Evolutionary conservation across 208 protist genomes (phyloP).

Genomic region (Vickermania spadyakhi): DNA sequence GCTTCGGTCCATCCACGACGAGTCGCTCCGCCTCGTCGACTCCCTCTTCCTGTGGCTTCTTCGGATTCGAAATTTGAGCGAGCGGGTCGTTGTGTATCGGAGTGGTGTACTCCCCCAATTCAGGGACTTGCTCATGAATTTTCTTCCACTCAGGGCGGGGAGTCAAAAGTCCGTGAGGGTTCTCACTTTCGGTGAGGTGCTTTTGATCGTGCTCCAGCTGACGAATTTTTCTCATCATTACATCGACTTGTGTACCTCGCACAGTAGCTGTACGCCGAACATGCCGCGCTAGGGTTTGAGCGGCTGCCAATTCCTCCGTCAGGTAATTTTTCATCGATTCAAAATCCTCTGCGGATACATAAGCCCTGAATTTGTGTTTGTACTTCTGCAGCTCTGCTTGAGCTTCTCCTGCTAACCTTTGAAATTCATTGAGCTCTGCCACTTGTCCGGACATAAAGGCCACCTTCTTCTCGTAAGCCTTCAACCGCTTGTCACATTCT

Average conservation of each 20-base stretch:
- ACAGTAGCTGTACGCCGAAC: slow-evolving; percentile 68
- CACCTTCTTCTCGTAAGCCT: slow-evolving; percentile 45
- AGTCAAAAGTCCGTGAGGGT: slow-evolving; percentile 24
- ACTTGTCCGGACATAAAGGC: slow-evolving; percentile 30
- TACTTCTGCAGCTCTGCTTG: slow-evolving; percentile 64
- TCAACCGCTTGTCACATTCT: slow-evolving; percentile 65
- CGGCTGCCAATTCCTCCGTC: slow-evolving; percentile 32
- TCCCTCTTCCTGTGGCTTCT: slow-evolving; percentile 10
- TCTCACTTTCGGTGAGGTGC: background rate
- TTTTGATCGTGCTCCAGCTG: slow-evolving; percentile 28
- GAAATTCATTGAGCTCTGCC: slow-evolving; percentile 68
- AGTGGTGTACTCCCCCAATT: slow-evolving; percentile 22
- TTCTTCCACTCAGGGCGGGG: slow-evolving; percentile 61
- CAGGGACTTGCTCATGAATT: slow-evolving; percentile 25
- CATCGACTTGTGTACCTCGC: slow-evolving; percentile 69
- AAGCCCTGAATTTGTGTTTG: slow-evolving; percentile 52
- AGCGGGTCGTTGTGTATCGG: slow-evolving; percentile 15
- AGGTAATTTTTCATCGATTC: slow-evolving; percentile 64
- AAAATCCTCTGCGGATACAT: slow-evolving; percentile 56
- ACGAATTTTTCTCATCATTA: slow-evolving; percentile 46
- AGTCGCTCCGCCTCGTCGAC: slow-evolving; percentile 11
- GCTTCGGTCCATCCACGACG: slow-evolving; percentile 24
- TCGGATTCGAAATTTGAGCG: background rate
- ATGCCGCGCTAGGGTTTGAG: slow-evolving; percentile 33
- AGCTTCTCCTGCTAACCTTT: slow-evolving; percentile 61